Percentiles rank a stretch among this genome's conserved stretches.
Conservation (phyloP, 192 early-diverging fungal species). For the Coemansia guatemalensis region DNA sequence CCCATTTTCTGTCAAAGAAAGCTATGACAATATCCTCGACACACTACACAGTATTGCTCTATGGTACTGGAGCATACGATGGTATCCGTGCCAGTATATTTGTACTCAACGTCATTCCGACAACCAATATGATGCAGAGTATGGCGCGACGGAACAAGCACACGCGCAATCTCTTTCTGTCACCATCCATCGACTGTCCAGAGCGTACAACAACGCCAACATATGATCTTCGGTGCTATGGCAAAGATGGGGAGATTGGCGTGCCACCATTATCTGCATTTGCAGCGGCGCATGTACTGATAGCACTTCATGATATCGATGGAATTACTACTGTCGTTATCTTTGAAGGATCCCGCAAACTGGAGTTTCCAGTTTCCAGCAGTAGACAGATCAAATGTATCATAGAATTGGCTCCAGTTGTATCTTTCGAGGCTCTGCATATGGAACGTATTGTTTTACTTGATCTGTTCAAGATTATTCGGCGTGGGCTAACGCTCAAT, state of each 20-base stretch:
- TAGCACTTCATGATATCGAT: neutral
- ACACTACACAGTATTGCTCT: constrained; percentile 23
- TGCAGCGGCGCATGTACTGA: constrained; percentile 16
- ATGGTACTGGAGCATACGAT: constrained; percentile 22
- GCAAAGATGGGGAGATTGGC: neutral
- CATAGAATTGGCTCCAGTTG: neutral
- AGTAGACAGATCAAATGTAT: constrained; percentile 8
- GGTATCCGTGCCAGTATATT: constrained; percentile 18
- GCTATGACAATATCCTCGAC: neutral
- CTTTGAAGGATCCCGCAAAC: neutral
- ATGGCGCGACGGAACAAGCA: constrained; percentile 5
- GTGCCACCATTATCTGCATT: constrained; percentile 17
- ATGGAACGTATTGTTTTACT: constrained; percentile 17
- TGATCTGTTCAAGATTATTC: constrained; percentile 23
- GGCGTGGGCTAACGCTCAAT: constrained; percentile 15
- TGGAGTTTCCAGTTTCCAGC: constrained; percentile 3
- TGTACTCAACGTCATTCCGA: constrained; percentile 1
- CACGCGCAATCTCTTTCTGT: constrained; percentile 16
- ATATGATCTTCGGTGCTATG: constrained; percentile 23
- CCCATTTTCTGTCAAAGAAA: neutral
- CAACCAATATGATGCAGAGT: constrained; percentile 3
- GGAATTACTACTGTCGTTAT: neutral
- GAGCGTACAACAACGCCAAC: neutral
- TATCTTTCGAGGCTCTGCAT: neutral
- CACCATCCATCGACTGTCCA: neutral